Base-by-base conservation (phyloP, 768 basidiomycete genomes). In the Lyophyllum decastes region DNA sequence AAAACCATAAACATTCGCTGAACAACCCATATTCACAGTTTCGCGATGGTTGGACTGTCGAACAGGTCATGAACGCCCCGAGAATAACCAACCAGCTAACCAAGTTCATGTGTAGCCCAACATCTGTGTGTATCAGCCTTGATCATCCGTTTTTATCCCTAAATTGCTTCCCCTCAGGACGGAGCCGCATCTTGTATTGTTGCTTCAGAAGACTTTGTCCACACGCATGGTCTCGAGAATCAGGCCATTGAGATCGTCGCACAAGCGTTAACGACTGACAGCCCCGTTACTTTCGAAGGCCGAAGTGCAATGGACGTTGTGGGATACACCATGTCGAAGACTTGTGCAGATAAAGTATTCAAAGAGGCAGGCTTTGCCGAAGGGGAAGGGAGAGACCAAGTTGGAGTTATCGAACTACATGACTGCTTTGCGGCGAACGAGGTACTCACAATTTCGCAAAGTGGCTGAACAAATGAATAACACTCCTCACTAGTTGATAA, bases 1-100 rank as follows among this genome's bases (percentile, higher is more conserved):
- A 95, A 78, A 93, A 92, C 64, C 92, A 94, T 68, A 83, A 79
- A 57, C 92, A 94, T 68, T 90, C 90, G 0, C 67, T 87, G 55
- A 88, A 89, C 55, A 94, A 95, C 63, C 91, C 91, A 0, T 95
- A 94, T 63, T 88, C 90, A 0, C 93, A 95, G 68, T 95, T 95
- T 71, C 82, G 86, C 5, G 81, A 87, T 64, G 88, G 89, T 4
- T 92, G 89, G 88, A 85, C 78, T 19, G 82, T 83, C 19, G 85
- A 92, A 62, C 81, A 93, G 64, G 80, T 93, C 25, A 67, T 90
- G 52, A 76, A 78, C 11, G 81, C 90, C 2, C 79, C 82, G 6
- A 87, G 86, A 72, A 84, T 93, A 67, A 88, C 80, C 43, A 86
- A 83, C 46, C 82, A 90, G 62, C 73, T 91, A 48, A 92, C 92